Evolutionary conservation across 2,329 filamentous ascomycete species (phyloP).

Genomic region (Colletotrichum sp.): DNA sequence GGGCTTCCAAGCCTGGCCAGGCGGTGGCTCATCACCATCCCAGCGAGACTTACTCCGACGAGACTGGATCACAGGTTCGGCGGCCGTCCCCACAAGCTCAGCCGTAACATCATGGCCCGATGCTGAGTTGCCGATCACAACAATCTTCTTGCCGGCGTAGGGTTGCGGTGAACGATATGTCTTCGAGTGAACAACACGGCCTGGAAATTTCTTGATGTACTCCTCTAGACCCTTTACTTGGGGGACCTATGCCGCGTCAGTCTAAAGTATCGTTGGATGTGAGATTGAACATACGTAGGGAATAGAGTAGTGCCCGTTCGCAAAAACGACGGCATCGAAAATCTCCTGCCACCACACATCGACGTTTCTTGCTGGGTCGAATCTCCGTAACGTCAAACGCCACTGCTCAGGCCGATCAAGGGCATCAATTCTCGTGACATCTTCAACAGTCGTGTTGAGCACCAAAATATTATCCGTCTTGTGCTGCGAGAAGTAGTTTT

Average conservation of each 20-base stretch:
- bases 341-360: slow-evolving; percentile 60
- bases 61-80: slow-evolving; percentile 55
- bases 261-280: no score
- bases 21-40: slow-evolving; percentile 52
- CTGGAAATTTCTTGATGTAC: slow-evolving; percentile 42
- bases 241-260: slow-evolving; percentile 40
- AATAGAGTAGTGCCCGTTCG: slow-evolving; percentile 49
- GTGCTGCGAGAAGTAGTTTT: slow-evolving; percentile 59
- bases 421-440: slow-evolving; percentile 40
- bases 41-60: slow-evolving; percentile 52
- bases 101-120: slow-evolving; percentile 45
- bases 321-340: slow-evolving; percentile 50
- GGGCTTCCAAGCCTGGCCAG: slow-evolving; percentile 59
- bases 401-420: slow-evolving; percentile 35
- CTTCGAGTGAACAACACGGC: slow-evolving; percentile 49
- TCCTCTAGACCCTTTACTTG: slow-evolving; percentile 46
- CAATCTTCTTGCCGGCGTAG: slow-evolving; percentile 36
- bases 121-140: slow-evolving; percentile 49
- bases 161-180: slow-evolving; percentile 42
- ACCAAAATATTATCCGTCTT: slow-evolving; percentile 49
- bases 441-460: slow-evolving; percentile 58
- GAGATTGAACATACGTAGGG: slow-evolving; percentile 42
- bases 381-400: slow-evolving; percentile 52
- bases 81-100: slow-evolving; percentile 40
- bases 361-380: slow-evolving; percentile 45